Base-by-base conservation (phyloP, 1,139 yeast species). In the Geotrichum aggregatum region DNA sequence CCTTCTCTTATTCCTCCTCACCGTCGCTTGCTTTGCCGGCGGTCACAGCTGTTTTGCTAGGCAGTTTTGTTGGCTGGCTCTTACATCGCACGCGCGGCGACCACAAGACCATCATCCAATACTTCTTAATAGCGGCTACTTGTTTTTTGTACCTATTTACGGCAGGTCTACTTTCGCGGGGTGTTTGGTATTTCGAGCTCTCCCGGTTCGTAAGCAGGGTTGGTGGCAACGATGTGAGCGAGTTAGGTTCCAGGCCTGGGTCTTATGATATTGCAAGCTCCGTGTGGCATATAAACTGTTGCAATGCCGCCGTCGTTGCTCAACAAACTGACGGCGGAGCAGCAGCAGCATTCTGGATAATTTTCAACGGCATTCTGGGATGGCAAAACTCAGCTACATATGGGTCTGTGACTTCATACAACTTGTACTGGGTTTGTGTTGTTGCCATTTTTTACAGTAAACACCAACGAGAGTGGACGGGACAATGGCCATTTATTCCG, bases 251-350 rank as follows among this genome's bases (percentile, higher is more conserved):
- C 51, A 98, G 98, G 0, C 96, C 98, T 1, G 98, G 98, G 6
- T 86, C 96, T 1, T 91, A 91, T 69, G 94, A 91, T 66, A 80
- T 91, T 53, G 63, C 78, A 28, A 80, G 78, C 56, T 77, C 86
- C n/a, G 86, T 91, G 1, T 91, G 98, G 98, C 98, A 91, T 71
- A 97, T 91, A 39, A 89, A 91, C 73, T 91, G 97, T 70, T 91
- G 98, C 72, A 87, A 88, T 67, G 96, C 96, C 18, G n/a, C n/a
- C n/a, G n/a, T n/a, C n/a, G n/a, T n/a, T n/a, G n/a, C n/a, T n/a
- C n/a, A n/a, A n/a, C 82, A 84, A 60, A 84, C 78, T 42, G 95
- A 86, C 66, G 89, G 92, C 34, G 92, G 95, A 57, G n/a, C n/a
- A n/a, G n/a, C n/a, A n/a, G n/a, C n/a, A n/a, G n/a, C n/a, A n/a